Percentiles rank a stretch among this genome's conserved stretches.
These are phyloP conservation scores for Xylaria sp. DNA, from an alignment of 2,329 filamentous ascomycete genomes.

Conservation along the genomic window DNA sequence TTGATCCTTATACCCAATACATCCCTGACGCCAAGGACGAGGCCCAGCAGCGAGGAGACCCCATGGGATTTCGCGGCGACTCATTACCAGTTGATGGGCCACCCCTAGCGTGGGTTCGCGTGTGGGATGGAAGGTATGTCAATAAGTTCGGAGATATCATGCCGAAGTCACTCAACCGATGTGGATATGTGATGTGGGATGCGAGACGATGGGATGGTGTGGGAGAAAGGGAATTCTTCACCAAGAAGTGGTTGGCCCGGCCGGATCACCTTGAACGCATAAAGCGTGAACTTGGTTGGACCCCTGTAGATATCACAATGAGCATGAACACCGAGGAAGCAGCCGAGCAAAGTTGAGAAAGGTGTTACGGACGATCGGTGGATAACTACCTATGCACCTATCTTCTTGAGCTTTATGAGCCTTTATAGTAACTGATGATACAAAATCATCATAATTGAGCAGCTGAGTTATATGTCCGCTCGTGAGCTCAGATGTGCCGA, in stretches of 20 bases:
- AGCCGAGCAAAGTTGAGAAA: not conserved
- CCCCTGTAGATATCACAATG: not conserved
- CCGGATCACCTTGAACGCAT: too few relatives aligned
- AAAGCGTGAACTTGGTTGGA: too few relatives aligned
- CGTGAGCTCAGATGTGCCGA: too few relatives aligned
- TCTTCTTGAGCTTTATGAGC: not conserved
- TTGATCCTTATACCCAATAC: not conserved
- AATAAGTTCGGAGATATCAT: constrained; percentile 24
- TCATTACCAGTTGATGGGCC: constrained; percentile 17
- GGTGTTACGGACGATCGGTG: not conserved
- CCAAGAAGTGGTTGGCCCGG: too few relatives aligned
- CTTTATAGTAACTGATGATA: too few relatives aligned
- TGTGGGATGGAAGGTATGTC: constrained; percentile 28
- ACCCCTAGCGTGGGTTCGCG: constrained; percentile 28
- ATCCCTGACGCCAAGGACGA: not conserved
- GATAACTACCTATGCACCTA: not conserved
- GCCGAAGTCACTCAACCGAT: constrained; percentile 19
- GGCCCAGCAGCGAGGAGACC: not conserved
- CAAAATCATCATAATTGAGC: too few relatives aligned
- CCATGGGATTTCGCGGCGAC: constrained; percentile 6
- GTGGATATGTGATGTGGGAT: constrained; percentile 38
- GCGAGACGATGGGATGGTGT: constrained; percentile 23
- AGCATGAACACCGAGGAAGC: not conserved
- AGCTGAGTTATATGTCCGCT: too few relatives aligned
- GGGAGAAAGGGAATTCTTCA: not conserved